Percentiles rank a stretch among this genome's conserved stretches.
Evolutionary conservation across 768 basidiomycete species (phyloP).

Genomic region (Cystoderma amianthinum): DNA sequence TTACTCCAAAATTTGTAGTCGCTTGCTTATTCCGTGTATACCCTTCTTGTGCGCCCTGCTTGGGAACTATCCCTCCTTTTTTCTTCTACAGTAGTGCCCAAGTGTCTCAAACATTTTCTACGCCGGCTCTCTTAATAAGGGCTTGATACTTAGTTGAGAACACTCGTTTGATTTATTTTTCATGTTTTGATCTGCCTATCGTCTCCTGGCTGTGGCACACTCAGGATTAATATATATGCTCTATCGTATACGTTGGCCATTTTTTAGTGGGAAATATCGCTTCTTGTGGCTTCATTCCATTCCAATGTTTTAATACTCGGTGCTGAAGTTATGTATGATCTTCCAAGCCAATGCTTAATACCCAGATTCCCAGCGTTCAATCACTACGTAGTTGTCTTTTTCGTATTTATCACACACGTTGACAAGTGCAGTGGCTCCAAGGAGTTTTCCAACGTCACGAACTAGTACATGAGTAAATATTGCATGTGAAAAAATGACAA

Average conservation of each 20-base stretch:
- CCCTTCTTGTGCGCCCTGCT: background rate
- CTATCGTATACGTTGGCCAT: too few relatives aligned
- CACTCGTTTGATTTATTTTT: constrained; percentile 1
- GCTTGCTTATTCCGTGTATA: background rate
- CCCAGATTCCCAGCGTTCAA: background rate
- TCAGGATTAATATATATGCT: too few relatives aligned
- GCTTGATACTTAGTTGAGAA: too few relatives aligned
- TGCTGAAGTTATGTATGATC: too few relatives aligned
- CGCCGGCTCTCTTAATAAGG: too few relatives aligned
- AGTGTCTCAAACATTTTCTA: too few relatives aligned
- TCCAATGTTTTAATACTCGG: too few relatives aligned
- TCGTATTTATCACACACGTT: background rate
- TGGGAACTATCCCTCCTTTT: background rate
- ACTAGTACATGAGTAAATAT: background rate
- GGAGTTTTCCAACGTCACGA: background rate
- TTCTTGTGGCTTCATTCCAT: too few relatives aligned
- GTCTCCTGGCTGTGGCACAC: too few relatives aligned
- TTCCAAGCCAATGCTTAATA: too few relatives aligned
- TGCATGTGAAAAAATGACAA: background rate
- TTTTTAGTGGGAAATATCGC: too few relatives aligned
- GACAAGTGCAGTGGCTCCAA: background rate
- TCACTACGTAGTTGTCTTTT: background rate
- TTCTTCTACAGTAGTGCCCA: background rate
- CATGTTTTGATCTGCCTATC: too few relatives aligned
- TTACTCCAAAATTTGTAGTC: constrained; percentile 8